A percentile compares a stretch with the other conserved stretches of the same genome.
These are phyloP conservation scores for Paramecium biaurelia DNA, from an alignment of 73 alveolate species.

Conservation along the genomic window DNA sequence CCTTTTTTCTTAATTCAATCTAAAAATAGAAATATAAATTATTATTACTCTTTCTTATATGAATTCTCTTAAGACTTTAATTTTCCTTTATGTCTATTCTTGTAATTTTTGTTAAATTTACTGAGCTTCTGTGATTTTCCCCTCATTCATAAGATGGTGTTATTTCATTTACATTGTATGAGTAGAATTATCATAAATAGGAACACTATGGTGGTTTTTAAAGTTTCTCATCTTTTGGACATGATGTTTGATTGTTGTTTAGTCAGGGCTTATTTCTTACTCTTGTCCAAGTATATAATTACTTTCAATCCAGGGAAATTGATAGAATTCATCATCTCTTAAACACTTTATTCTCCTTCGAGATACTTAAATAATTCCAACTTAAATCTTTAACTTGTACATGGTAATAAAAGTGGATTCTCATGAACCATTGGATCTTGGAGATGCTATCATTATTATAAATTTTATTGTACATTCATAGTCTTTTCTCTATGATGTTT, in stretches of 20 bases:
- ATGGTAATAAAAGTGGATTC: not conserved
- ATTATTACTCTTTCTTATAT: not conserved
- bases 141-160: not conserved
- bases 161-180: not conserved
- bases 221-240: not conserved
- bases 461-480: not conserved
- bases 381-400: not conserved
- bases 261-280: not conserved
- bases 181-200: not conserved
- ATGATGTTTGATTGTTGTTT: not conserved
- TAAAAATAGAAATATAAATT: not conserved
- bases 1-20: conserved; percentile 4
- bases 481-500: not conserved
- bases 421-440: not conserved
- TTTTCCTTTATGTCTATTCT: not conserved
- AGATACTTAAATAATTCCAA: conserved; percentile 17
- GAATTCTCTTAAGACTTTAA: not conserved
- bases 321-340: not conserved
- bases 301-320: not conserved
- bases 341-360: not conserved
- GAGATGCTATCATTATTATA: not conserved
- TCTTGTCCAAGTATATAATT: not conserved
- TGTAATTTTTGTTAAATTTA: not conserved
- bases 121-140: not conserved
- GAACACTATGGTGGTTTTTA: not conserved